Evolutionary conservation across 2,329 filamentous ascomycete species (phyloP), one percentile per base, ranked within the genome.

Genomic region (Parastagonospora nodorum): DNA sequence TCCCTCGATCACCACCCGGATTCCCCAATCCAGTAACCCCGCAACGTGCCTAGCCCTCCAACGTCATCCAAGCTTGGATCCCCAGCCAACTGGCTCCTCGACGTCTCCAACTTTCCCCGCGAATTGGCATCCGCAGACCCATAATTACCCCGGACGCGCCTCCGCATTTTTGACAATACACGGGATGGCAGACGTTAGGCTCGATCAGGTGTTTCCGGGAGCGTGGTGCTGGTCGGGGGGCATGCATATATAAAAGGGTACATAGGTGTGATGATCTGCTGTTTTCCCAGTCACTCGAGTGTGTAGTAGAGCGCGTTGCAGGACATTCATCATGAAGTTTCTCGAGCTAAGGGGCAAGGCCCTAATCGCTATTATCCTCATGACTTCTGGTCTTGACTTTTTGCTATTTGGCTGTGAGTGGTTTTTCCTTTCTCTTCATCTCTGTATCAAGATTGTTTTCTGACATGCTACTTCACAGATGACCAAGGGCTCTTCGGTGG

Each of bases 401-500:
- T 33, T 58, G 11, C 50, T 58, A 12, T 58, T 58, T 10, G 53
- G 56, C 44, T 58, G 56, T 58, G 35, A 51, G 56, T 24, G n/a
- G n/a, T n/a, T n/a, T 19, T 15, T 36, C 29, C 27, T 14, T 15
- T 24, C 1, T 5, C 24, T 30, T 30, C 11, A 15, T 8, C 14
- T 15, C n/a, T 24, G 12, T 12, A n/a, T 15, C 24, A 16, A 36
- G 8, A 10, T 38, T 2, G 11, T 8, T 9, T 11, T 14, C 32
- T 49, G 24, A 38, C 28, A 30, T n/a, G n/a, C n/a, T 2, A n/a
- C 11, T 9, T 15, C 40, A 8, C 32, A 58, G 55, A 66, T 55
- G 63, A 66, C 40, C 61, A 66, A 51, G 63, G 64, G 12, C 54
- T 67, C 6, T 64, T 66, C 40, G 61, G 62, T 28, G 64, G 64